Base-by-base conservation (phyloP, 208 protist genomes). In the Novymonas esmeraldas region DNA sequence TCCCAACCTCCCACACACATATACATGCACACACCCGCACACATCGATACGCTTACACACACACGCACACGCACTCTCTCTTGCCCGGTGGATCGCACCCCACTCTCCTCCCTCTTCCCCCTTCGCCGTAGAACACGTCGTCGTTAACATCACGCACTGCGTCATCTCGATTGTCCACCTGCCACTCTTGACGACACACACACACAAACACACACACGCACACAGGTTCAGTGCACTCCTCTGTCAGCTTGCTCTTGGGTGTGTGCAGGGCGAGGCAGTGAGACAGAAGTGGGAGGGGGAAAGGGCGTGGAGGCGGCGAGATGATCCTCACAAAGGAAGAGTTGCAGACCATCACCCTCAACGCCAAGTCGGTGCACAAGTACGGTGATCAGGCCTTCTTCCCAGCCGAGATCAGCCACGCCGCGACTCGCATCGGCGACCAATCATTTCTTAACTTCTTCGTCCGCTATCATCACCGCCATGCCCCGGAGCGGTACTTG, bases 371-470 rank as follows among this genome's bases (percentile, higher is more conserved):
- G 62, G 76, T 93, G 33, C 78, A 93, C 66, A 76, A 84, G 50
- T 81, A 93, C 64, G 82, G 73, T 29, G 83, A 87, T 44, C 59
- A 71, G 26, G 76, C 79, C 7, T 84, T 84, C 68, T 93, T 93
- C 56, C 66, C 61, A 34, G 67, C 50, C n/a, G 76, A 74, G 41
- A 20, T 93, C n/a, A 90, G 85, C 70, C 24, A 62, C 5, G 75
- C 73, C 20, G 60, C 60, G 42, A 24, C 45, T 13, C 66, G 54
- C 29, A 39, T 85, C 13, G 58, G 65, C 44, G 70, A 81, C 24
- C 73, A 75, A 58, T 54, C 81, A 6, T 75, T 79, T 50, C 66
- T 88, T 6, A 84, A 82, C 28, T 93, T 85, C 64, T 93, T 87
- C 60, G 76, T 86, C 13, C 87, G 87, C 45, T 93, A 88, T 44